phyloP scores from a whole-genome alignment of 208 protist species.

The Trypanosoma rangeli region DNA sequence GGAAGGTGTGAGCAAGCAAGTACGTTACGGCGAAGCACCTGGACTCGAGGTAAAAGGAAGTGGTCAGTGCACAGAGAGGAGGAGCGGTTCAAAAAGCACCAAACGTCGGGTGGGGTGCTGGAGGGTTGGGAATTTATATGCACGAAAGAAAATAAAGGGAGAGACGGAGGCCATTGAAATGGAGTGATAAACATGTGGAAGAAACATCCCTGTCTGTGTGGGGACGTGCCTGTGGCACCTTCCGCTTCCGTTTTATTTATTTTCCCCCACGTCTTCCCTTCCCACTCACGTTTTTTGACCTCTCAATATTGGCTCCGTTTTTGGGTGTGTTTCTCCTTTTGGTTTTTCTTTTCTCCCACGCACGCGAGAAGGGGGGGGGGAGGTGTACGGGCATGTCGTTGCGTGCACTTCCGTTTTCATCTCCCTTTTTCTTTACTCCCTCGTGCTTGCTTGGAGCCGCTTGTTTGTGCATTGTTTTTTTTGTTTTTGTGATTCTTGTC shows the following conservation, averaged over 20 bases:
- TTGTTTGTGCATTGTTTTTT: not conserved
- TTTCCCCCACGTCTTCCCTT: not conserved
- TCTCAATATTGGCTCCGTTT: too few species aligned
- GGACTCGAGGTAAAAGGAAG: not conserved
- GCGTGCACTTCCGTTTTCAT: not conserved
- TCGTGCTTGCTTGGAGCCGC: not conserved
- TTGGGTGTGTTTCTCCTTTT: not conserved
- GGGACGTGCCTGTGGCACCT: not conserved
- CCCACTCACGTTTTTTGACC: not conserved
- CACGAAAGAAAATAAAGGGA: not conserved
- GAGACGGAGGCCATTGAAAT: not conserved
- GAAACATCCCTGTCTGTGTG: not conserved
- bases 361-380: too few species aligned
- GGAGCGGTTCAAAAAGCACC: not conserved
- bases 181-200: not conserved
- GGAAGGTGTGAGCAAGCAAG: not conserved
- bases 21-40: not conserved
- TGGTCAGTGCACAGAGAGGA: not conserved
- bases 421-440: not conserved
- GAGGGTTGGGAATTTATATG: not conserved
- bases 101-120: not conserved
- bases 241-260: not conserved
- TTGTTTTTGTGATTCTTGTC: not conserved
- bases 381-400: too few species aligned
- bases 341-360: not conserved